A percentile compares a stretch with the other conserved stretches of the same genome.
These are phyloP conservation scores for Penicillium italicum DNA, from an alignment of 2,329 filamentous ascomycete species.

Conservation along the genomic window DNA sequence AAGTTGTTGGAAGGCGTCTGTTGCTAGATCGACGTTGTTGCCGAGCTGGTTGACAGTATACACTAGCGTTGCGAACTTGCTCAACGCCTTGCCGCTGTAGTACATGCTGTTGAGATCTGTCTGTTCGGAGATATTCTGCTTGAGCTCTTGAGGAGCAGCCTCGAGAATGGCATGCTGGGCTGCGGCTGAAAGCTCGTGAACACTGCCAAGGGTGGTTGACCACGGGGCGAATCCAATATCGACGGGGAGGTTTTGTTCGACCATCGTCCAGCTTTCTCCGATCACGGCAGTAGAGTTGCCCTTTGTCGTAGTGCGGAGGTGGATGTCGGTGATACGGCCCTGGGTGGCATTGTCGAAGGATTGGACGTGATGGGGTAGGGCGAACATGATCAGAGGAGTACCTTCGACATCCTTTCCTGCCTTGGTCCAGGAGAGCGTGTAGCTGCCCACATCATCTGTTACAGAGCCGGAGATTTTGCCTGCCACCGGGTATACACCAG, in stretches of 20 bases:
- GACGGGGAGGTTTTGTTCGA: constrained; percentile 68
- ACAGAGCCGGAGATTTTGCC: constrained; percentile 61
- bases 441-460: constrained; percentile 59
- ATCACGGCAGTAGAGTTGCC: constrained; percentile 70
- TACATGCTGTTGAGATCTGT: constrained; percentile 84
- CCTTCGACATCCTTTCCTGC: constrained; percentile 58
- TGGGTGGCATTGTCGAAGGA: constrained; percentile 64
- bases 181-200: constrained; percentile 41
- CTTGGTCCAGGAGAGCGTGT: constrained; percentile 71
- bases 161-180: constrained; percentile 59
- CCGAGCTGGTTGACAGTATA: constrained; percentile 64
- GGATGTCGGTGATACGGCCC: constrained; percentile 51
- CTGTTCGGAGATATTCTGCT: constrained; percentile 69
- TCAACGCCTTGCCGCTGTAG: constrained; percentile 80
- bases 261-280: constrained; percentile 72
- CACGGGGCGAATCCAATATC: constrained; percentile 77
- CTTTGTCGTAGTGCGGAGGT: constrained; percentile 79
- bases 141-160: constrained; percentile 68
- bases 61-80: constrained; percentile 69
- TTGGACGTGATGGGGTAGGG: constrained; percentile 77
- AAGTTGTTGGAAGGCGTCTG: constrained; percentile 57
- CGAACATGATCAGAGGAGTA: constrained; percentile 71
- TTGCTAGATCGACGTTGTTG: constrained; percentile 55
- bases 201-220: constrained; percentile 51
- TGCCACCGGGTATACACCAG: constrained; percentile 68